These are phyloP conservation scores for Darksidea phi DNA, from an alignment of 495 filamentous ascomycete species.

Conservation along the genomic window DNA sequence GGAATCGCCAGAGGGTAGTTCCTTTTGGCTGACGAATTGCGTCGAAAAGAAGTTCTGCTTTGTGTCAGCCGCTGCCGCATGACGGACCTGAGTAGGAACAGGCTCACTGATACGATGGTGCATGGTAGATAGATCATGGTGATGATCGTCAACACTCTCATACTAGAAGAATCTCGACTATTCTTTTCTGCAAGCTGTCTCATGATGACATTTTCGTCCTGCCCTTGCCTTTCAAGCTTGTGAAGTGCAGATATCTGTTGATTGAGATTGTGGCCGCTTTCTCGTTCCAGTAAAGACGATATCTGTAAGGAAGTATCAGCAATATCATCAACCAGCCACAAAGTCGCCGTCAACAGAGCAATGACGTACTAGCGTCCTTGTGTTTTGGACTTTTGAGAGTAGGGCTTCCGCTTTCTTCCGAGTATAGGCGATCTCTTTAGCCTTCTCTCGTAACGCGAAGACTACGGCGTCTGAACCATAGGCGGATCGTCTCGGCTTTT, in stretches of 20 bases:
- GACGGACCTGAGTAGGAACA: background rate
- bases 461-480: constrained; percentile 13
- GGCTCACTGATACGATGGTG: constrained; percentile 21
- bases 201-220: constrained; percentile 17
- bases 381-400: constrained; percentile 21
- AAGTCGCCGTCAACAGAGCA: background rate
- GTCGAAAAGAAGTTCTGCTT: constrained; percentile 20
- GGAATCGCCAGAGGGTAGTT: constrained; percentile 1
- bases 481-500: background rate
- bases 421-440: constrained; percentile 2
- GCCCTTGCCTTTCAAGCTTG: constrained; percentile 10
- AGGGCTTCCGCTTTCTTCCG: constrained; percentile 13
- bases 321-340: background rate
- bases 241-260: constrained; percentile 16
- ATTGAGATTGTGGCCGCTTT: constrained; percentile 15
- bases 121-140: constrained; percentile 24
- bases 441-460: constrained; percentile 15
- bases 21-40: constrained; percentile 15
- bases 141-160: constrained; percentile 20
- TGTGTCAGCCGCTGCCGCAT: background rate
- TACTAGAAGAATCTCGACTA: constrained; percentile 18
- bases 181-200: constrained; percentile 22
- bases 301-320: constrained; percentile 4
- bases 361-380: constrained; percentile 11
- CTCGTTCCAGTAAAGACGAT: constrained; percentile 16